Percentiles rank a stretch among this genome's conserved stretches.
phyloP scores from a whole-genome alignment of 306 rosid species.

The Crotalaria pallida region DNA sequence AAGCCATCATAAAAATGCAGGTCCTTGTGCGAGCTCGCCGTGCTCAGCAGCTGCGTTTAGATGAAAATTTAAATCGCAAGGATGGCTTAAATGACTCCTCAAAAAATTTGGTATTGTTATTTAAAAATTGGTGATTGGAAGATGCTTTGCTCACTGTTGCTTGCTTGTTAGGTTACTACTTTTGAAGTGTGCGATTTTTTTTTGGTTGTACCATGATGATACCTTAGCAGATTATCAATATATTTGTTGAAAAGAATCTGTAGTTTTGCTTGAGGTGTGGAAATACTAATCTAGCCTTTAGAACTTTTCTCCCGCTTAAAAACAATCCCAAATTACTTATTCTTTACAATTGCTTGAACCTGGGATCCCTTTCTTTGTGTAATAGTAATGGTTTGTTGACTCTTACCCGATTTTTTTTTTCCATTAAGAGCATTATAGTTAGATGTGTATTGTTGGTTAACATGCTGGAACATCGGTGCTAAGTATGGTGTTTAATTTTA shows the following conservation, averaged over 20 bases:
- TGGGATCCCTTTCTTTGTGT: background rate
- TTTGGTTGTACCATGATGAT: background rate
- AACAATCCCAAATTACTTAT: background rate
- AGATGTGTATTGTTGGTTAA: background rate
- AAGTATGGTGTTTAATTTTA: slow-evolving; percentile 6
- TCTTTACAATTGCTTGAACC: background rate
- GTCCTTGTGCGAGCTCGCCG: slow-evolving; percentile 74
- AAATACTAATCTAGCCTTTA: background rate
- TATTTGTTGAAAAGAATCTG: background rate
- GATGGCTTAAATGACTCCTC: slow-evolving; percentile 22
- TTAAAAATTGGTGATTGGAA: slow-evolving; percentile 6
- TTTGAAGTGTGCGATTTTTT: background rate
- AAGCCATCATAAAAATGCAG: slow-evolving; percentile 84
- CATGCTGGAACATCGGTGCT: slow-evolving; percentile 1
- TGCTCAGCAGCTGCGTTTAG: slow-evolving; percentile 31
- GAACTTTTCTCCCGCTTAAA: background rate
- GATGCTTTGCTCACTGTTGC: background rate
- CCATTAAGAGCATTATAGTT: background rate
- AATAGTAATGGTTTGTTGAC: background rate
- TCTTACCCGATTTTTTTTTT: background rate
- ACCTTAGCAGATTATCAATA: background rate
- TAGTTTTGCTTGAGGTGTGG: background rate
- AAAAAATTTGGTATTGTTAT: slow-evolving; percentile 40
- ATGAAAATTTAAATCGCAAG: slow-evolving; percentile 22
- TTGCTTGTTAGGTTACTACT: background rate